These are phyloP conservation scores for Metschnikowia baotianmanensis DNA, from an alignment of 805 yeast species.

Conservation along the genomic window DNA sequence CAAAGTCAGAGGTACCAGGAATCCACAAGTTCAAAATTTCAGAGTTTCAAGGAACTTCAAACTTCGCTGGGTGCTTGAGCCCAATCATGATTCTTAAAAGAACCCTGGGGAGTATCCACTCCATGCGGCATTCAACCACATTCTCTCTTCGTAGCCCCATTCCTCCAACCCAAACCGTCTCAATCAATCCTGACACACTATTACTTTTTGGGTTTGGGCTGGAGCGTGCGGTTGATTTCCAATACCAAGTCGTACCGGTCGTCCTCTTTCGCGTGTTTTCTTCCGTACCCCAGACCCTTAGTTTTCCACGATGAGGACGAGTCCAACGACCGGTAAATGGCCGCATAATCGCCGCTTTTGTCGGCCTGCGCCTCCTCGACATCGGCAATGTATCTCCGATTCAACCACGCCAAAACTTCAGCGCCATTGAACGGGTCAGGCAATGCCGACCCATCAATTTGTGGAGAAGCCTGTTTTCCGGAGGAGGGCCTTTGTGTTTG, in stretches of 20 bases:
- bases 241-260: slow-evolving; percentile 12
- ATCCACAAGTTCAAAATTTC: no score
- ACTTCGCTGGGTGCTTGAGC: no score
- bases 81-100: no score
- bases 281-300: slow-evolving; percentile 3
- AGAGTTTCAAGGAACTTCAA: no score
- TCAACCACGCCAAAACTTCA: slow-evolving; percentile 23
- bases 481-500: no score
- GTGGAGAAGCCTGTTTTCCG: slow-evolving; percentile 1
- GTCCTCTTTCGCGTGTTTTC: slow-evolving; percentile 9
- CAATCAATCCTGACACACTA: background rate
- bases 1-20: no score
- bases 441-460: slow-evolving; percentile 1
- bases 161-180: no score
- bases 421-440: slow-evolving; percentile 18
- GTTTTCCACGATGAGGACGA: slow-evolving; percentile 21
- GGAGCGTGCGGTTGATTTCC: slow-evolving; percentile 14
- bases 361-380: slow-evolving; percentile 22
- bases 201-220: slow-evolving; percentile 1
- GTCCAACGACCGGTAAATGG: slow-evolving; percentile 26
- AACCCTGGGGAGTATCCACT: no score
- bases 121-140: no score
- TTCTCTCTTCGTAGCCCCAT: no score
- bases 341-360: slow-evolving; percentile 19
- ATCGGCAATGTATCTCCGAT: slow-evolving; percentile 17